Percentiles rank a stretch among this genome's conserved stretches.
Evolutionary conservation across 2,329 filamentous ascomycete genomes (phyloP).

Genomic region (Ophiostoma himal-ulmi): DNA sequence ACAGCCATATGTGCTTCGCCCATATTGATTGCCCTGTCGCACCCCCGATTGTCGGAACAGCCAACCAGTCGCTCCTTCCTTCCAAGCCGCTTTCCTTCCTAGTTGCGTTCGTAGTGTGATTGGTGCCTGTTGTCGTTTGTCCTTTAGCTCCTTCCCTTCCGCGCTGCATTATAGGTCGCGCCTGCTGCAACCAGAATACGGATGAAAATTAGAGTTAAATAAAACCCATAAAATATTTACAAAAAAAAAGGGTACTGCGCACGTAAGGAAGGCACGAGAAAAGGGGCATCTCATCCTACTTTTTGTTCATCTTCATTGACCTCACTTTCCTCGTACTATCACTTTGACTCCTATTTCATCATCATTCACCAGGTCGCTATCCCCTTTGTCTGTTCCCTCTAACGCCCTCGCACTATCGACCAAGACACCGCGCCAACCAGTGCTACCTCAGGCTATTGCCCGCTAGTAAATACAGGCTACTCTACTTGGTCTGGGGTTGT

Average conservation of each 20-base stretch:
- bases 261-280: conserved; percentile 3
- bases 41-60: not conserved
- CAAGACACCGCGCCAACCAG: not conserved
- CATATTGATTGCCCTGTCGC: not conserved
- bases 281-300: not conserved
- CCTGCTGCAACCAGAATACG: not conserved
- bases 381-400: not conserved
- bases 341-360: not conserved
- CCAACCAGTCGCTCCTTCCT: not conserved
- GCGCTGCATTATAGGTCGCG: not conserved
- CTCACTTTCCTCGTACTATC: not conserved
- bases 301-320: not conserved
- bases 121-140: not conserved
- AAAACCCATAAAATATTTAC: not conserved
- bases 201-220: conserved; percentile 5
- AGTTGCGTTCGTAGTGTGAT: conserved; percentile 5
- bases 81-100: not conserved
- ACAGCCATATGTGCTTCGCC: not conserved
- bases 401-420: not conserved
- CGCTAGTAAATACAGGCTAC: conserved; percentile 5
- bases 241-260: not conserved
- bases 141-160: not conserved
- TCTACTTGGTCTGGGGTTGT: not conserved
- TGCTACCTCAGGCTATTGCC: not conserved
- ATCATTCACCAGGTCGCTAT: not conserved